These are phyloP conservation scores for Polytolypa hystricis DNA, from an alignment of 2,329 filamentous ascomycete species.

Conservation along the genomic window DNA sequence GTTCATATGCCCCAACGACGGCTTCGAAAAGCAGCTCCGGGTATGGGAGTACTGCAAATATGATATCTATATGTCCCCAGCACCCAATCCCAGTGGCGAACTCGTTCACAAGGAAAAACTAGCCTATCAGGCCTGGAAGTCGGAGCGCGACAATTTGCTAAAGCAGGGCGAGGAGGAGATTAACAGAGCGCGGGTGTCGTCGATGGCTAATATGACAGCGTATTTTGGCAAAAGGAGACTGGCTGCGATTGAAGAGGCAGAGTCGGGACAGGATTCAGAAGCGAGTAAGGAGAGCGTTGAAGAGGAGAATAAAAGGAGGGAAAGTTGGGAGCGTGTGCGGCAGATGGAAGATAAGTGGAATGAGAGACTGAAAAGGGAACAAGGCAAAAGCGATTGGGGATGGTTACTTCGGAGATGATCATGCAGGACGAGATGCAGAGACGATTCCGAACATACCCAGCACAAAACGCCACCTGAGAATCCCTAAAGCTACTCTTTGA, in stretches of 20 bases:
- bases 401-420: too few relatives aligned
- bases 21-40: constrained; percentile 14
- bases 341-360: not conserved
- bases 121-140: constrained; percentile 9
- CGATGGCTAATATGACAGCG: constrained; percentile 6
- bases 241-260: not conserved
- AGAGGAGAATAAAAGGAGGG: not conserved
- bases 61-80: constrained; percentile 3
- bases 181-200: constrained; percentile 6
- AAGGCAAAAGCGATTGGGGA: too few relatives aligned
- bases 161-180: constrained; percentile 6
- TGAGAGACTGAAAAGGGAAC: not conserved
- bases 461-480: too few relatives aligned
- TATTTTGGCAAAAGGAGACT: constrained; percentile 7
- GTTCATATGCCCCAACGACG: constrained; percentile 13
- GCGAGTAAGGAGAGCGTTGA: not conserved
- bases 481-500: too few relatives aligned
- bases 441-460: too few relatives aligned
- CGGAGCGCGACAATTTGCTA: constrained; percentile 4
- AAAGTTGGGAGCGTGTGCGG: not conserved
- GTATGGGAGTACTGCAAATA: constrained; percentile 10
- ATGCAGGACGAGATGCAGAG: too few relatives aligned
- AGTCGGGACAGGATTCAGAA: not conserved
- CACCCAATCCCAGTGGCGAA: not conserved
- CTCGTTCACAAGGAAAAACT: constrained; percentile 6